A percentile compares a stretch with the other conserved stretches of the same genome.
Evolutionary conservation across 371 early-diverging fungal genomes (phyloP).

Genomic region (Batrachochytrium dendrobatidis): DNA sequence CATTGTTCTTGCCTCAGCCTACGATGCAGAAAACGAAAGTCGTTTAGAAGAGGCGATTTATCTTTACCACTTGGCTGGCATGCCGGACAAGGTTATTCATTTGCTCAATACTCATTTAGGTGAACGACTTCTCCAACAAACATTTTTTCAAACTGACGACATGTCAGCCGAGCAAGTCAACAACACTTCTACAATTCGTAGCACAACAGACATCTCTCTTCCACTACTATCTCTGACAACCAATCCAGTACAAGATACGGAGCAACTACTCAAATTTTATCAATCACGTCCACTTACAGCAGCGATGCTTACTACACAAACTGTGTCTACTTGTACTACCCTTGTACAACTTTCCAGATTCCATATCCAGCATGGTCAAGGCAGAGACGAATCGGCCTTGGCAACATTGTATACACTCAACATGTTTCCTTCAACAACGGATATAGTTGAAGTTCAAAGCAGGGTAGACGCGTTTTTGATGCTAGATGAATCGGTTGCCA

Average conservation of each 20-base stretch:
- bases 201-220: not conserved
- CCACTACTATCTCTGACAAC: not conserved
- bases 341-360: slow-evolving; percentile 55
- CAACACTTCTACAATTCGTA: not conserved
- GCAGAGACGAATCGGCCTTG: slow-evolving; percentile 45
- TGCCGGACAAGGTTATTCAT: slow-evolving; percentile 67
- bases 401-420: slow-evolving; percentile 40
- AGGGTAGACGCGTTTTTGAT: slow-evolving; percentile 55
- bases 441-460: slow-evolving; percentile 47
- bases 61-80: slow-evolving; percentile 66
- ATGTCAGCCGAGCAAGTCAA: not conserved
- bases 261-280: slow-evolving; percentile 45
- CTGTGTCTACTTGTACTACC: slow-evolving; percentile 41
- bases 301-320: slow-evolving; percentile 28
- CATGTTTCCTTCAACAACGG: slow-evolving; percentile 56
- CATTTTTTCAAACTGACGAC: not conserved
- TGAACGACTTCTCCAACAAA: slow-evolving; percentile 32
- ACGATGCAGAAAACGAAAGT: slow-evolving; percentile 57
- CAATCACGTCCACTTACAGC: slow-evolving; percentile 39
- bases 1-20: slow-evolving; percentile 61
- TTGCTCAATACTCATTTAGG: slow-evolving; percentile 71
- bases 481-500: slow-evolving; percentile 62
- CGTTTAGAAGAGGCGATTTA: slow-evolving; percentile 62
- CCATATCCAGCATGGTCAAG: slow-evolving; percentile 41
- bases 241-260: slow-evolving; percentile 26